phyloP scores from a whole-genome alignment of 2,329 filamentous ascomycete species.

The Pseudogymnoascus sp. region DNA sequence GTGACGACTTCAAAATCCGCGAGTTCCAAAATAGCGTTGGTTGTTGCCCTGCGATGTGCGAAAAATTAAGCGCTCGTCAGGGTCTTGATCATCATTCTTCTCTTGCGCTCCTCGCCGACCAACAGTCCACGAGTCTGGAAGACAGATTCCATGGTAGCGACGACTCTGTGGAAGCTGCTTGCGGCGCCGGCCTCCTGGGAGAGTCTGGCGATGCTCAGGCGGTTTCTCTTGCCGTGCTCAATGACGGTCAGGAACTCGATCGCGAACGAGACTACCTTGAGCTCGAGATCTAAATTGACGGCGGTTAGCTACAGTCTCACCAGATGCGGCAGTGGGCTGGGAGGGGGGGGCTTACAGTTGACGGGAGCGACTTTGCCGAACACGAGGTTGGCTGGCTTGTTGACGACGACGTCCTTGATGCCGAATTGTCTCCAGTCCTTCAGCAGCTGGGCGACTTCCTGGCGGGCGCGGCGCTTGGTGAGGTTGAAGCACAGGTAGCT shows the following conservation, averaged over 20 bases:
- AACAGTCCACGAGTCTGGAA: constrained; percentile 60
- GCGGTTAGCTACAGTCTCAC: constrained; percentile 15
- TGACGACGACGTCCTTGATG: constrained; percentile 70
- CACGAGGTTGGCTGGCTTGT: constrained; percentile 72
- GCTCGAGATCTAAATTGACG: constrained; percentile 55
- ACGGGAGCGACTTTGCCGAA: constrained; percentile 67
- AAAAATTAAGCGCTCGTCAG: constrained; percentile 27
- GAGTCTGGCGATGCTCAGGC: constrained; percentile 74
- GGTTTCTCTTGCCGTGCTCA: constrained; percentile 70
- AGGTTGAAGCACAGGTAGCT: constrained; percentile 69
- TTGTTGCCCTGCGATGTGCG: background rate
- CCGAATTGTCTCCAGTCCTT: constrained; percentile 76
- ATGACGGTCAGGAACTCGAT: constrained; percentile 84
- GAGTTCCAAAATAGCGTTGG: background rate
- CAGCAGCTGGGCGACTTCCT: constrained; percentile 68
- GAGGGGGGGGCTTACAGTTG: constrained; percentile 62
- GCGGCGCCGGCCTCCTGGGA: constrained; percentile 89
- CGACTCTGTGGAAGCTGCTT: constrained; percentile 77
- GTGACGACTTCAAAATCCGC: constrained; percentile 4
- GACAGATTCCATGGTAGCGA: constrained; percentile 66
- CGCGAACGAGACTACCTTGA: constrained; percentile 84
- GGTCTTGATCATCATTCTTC: constrained; percentile 68
- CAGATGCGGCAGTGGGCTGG: background rate
- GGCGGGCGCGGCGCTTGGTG: constrained; percentile 64
- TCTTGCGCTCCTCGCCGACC: constrained; percentile 58